Conservation (phyloP, 768 basidiomycete genomes). For the Lactarius hengduanensis region DNA sequence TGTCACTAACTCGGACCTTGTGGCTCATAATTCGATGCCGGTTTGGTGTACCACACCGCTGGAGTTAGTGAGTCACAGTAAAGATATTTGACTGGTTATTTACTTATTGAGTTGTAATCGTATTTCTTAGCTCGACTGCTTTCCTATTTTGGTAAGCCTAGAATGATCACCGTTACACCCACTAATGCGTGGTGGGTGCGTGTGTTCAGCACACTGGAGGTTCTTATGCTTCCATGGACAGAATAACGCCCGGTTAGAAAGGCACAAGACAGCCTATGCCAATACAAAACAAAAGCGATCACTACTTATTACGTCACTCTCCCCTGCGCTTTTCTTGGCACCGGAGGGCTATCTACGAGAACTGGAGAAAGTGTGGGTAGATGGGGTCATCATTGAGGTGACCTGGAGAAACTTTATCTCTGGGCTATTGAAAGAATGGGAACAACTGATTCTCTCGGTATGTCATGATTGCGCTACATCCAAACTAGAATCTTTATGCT, state of each 20-base stretch:
- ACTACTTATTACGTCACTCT: not conserved
- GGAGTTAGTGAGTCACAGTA: not conserved
- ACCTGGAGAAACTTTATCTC: not conserved
- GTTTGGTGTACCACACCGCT: slow-evolving; percentile 2
- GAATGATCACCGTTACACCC: not conserved
- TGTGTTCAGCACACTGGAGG: not conserved
- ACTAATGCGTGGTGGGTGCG: no score
- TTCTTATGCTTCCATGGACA: not conserved
- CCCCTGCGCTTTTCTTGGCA: not conserved
- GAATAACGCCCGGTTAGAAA: not conserved
- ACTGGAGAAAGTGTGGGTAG: not conserved
- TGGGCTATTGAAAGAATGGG: not conserved
- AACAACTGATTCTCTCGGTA: not conserved
- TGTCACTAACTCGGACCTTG: not conserved
- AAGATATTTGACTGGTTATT: no score
- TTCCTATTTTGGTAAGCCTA: not conserved
- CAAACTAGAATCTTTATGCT: not conserved
- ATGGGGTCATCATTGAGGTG: not conserved
- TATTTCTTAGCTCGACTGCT: not conserved
- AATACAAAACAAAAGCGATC: not conserved
- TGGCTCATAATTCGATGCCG: slow-evolving; percentile 2
- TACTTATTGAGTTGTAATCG: not conserved
- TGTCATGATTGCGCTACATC: not conserved
- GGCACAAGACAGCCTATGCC: not conserved
- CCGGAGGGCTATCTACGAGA: not conserved